Base-by-base conservation (phyloP, 75 land plant genomes). In the Chamaecyparis obtusa region DNA sequence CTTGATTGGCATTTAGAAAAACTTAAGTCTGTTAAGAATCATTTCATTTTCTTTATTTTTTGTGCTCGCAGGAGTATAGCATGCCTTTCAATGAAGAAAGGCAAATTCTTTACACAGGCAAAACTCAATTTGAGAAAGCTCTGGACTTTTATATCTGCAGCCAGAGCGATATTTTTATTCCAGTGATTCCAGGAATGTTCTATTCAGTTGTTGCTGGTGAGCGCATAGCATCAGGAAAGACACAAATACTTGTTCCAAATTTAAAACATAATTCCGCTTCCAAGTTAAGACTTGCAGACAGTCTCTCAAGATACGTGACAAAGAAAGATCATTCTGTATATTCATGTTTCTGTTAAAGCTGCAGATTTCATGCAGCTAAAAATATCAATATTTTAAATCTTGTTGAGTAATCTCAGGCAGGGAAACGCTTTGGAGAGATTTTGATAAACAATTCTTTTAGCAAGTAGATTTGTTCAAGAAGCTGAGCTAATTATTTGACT, bases 81-180 rank as follows among this genome's bases (percentile, higher is more conserved):
- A 90, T 90, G 91, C 91, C 91, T 33, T 90, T 90, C 89, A 90
- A 90, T 75, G 91, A 90, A 83, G 91, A 90, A 44, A 90, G 86
- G 17, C 91, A 90, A 84, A 51, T 86, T 51, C 85, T 90, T 39
- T 90, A 82, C 57, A 81, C 91, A 37, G 91, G 91, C 41, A 90
- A 83, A 39, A 90, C 91, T 10, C 91, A 90, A 83, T 86, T 90
- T 43, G 91, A 90, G 87, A 78, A 77, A 85, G 91, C 91, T 46
- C 60, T 90, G 85, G 91, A 90, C 75, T 90, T 86, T 41, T 90
- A 88, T 64, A 82, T 90, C 35, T 90, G 91, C 74, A 85, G 84
- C 36, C 83, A 83, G 35, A 90, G 91, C 54, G 89, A 90, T 83
- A 87, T 90, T 56, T 90, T 90, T 88, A 81, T 90, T 49, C 87